A percentile compares a stretch with the other conserved stretches of the same genome.
These are phyloP conservation scores for Penicillium hesseltinei DNA, from an alignment of 2,329 filamentous ascomycete genomes.

Conservation along the genomic window DNA sequence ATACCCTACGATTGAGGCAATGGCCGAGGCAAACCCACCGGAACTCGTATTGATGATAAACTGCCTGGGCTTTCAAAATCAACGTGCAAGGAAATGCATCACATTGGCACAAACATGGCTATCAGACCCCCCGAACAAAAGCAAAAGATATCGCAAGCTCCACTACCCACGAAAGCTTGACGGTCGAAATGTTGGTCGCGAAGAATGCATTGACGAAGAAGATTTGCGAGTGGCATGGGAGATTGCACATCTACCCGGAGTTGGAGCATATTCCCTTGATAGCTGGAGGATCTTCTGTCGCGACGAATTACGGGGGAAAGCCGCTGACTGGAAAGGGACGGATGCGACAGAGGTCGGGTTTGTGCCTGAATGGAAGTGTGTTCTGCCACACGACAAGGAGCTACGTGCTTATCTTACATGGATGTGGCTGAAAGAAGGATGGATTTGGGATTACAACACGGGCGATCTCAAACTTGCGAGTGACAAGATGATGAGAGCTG, in stretches of 20 bases:
- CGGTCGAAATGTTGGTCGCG: constrained; percentile 49
- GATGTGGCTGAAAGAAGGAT: constrained; percentile 89
- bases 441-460: constrained; percentile 72
- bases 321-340: constrained; percentile 64
- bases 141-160: constrained; percentile 56
- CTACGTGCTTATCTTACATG: constrained; percentile 80
- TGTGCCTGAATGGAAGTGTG: constrained; percentile 87
- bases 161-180: constrained; percentile 55
- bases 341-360: constrained; percentile 52
- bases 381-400: constrained; percentile 81
- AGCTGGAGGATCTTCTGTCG: constrained; percentile 94
- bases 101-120: constrained; percentile 70
- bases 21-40: constrained; percentile 58
- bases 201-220: constrained; percentile 51
- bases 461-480: constrained; percentile 51
- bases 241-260: constrained; percentile 76
- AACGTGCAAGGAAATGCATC: constrained; percentile 67
- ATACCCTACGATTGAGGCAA: constrained; percentile 65
- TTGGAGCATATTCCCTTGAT: constrained; percentile 77
- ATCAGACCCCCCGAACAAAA: constrained; percentile 58
- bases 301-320: constrained; percentile 67
- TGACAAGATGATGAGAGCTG: constrained; percentile 39
- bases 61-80: constrained; percentile 68
- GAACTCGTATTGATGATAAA: constrained; percentile 64
- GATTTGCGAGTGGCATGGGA: constrained; percentile 66